Base-by-base conservation (phyloP, 2,329 filamentous ascomycete species). In the Chaetoscypha palmicola region DNA sequence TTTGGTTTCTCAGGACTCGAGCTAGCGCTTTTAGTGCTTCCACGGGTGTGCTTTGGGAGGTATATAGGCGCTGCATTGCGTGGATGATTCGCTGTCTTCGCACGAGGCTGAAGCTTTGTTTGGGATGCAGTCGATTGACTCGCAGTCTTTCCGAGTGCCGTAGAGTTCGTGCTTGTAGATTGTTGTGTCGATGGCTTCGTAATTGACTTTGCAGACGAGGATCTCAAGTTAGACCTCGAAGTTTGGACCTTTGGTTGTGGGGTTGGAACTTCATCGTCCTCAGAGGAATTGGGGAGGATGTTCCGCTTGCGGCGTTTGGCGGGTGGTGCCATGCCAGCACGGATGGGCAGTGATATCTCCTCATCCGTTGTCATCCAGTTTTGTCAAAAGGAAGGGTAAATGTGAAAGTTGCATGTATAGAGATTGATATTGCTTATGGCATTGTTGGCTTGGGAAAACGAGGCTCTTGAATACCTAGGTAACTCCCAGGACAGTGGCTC, bases 231-330 rank as follows among this genome's bases (percentile, higher is more conserved):
- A n/a, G n/a, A n/a, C 32, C 50, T 47, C 17, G 32, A 45, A 33
- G 51, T 41, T 50, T 31, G 51, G 42, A 42, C 36, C 48, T 54
- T 50, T 16, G 46, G 43, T 20, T 47, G 38, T 21, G 47, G 39
- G 5, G 52, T 43, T 39, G 73, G 68, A 23, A 67, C 64, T 51
- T 74, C 69, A 51, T 76, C 71, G 50, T 74, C 69, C 41, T 73
- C 72, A 34, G 68, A 26, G 28, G 41, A 44, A 12, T 51, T 47
- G 33, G 45, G 39, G 48, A 77, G 62, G 56, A 74, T 64, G 61
- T 74, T 78, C 54, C 72, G 73, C 68, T 70, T 76, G 54, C 72
- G 73, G 62, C 77, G 56, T 44, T 62, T 64, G 31, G 57, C 49
- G 45, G 61, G 59, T 45, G 61, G 59, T 46, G 60, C 59, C 61